Conservation (phyloP, 768 basidiomycete genomes). For the Panaeolus papilionaceus region DNA sequence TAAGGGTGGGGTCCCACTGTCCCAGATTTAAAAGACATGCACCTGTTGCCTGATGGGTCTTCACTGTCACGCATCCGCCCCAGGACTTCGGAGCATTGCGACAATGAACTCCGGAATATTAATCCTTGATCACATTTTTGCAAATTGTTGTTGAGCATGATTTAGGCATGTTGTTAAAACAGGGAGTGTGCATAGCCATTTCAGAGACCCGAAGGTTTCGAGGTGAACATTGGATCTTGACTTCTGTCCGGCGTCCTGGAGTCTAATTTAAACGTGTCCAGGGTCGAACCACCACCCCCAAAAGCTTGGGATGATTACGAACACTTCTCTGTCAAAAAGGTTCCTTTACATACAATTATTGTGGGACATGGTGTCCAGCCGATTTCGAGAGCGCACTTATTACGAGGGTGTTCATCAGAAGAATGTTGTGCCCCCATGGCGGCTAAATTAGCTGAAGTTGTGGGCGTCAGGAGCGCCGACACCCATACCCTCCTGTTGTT, state of each 20-base stretch:
- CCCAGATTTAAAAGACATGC: conserved; percentile 1
- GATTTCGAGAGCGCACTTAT: conserved; percentile 11
- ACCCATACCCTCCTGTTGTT: background rate
- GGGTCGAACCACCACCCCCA: background rate
- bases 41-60: background rate
- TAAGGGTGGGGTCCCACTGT: background rate
- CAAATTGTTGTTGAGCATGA: conserved; percentile 1
- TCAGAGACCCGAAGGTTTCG: background rate
- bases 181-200: conserved; percentile 6
- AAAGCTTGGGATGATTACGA: conserved; percentile 12
- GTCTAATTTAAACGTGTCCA: conserved; percentile 14
- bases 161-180: conserved; percentile 7
- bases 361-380: background rate
- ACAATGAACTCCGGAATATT: conserved; percentile 12
- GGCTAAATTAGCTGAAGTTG: conserved; percentile 1
- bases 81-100: conserved; percentile 2
- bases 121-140: conserved; percentile 14
- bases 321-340: conserved; percentile 5
- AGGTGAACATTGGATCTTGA: background rate
- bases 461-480: background rate
- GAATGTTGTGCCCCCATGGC: conserved; percentile 1
- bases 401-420: background rate
- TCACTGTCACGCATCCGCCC: conserved; percentile 5
- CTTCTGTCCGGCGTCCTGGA: conserved; percentile 10
- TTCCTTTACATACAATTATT: conserved; percentile 3